These are phyloP conservation scores for Leishmania aethiopica DNA, from an alignment of 208 protist species.

Conservation along the genomic window DNA sequence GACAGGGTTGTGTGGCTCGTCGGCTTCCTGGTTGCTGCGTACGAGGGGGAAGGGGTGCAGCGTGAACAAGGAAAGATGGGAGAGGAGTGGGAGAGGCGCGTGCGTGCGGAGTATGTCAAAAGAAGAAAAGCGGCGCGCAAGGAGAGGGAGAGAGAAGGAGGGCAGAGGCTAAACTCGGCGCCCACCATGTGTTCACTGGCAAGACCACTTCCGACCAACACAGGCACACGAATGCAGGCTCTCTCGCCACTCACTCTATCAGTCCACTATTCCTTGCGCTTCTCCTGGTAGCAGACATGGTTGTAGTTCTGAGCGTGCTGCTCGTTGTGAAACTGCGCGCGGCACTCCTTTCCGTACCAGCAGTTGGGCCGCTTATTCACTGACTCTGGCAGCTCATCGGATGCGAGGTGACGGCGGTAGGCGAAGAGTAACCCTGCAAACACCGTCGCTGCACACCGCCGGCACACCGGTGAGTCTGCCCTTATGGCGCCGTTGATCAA, in stretches of 20 bases:
- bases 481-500: constrained; percentile 51
- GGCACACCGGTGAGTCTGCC: constrained; percentile 53
- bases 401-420: constrained; percentile 66
- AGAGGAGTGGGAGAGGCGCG: background rate
- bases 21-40: too few relatives aligned
- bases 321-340: constrained; percentile 80
- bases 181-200: background rate
- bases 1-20: background rate
- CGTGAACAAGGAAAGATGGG: too few relatives aligned
- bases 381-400: constrained; percentile 50
- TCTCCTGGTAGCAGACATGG: constrained; percentile 89
- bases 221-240: too few relatives aligned
- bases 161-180: background rate
- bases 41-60: background rate
- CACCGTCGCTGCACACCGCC: constrained; percentile 45
- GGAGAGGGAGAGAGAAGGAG: background rate
- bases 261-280: constrained; percentile 72
- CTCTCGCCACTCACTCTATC: background rate
- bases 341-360: constrained; percentile 89
- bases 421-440: constrained; percentile 82
- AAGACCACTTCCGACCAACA: background rate
- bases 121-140: background rate
- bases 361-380: constrained; percentile 79
- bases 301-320: constrained; percentile 88
- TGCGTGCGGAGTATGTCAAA: too few relatives aligned